Evolutionary conservation across 106 monocot species (phyloP), one percentile per base, ranked within the genome.

Genomic region (Acorus gramineus): DNA sequence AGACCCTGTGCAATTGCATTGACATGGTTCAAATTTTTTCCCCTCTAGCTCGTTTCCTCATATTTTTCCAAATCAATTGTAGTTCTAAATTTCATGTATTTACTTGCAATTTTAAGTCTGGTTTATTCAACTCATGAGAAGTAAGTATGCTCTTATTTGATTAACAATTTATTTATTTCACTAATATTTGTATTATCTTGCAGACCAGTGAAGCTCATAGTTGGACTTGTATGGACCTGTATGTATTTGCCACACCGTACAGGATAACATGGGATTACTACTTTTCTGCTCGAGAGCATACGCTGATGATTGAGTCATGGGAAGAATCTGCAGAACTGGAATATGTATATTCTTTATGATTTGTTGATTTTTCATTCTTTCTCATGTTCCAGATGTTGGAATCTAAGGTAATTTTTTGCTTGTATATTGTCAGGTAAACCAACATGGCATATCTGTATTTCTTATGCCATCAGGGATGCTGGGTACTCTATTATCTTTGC

Each of bases 401-500:
- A 53, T 9, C 44, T 44, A 59, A 28, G 28, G 28, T 28, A 28
- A 53, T 8, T 51, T 55, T 43, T 65, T 3, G 45, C 14, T 72
- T 46, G 46, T 56, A 4, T 52, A 44, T 63, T 7, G 56, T 51
- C 77, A 95, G 94, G 86, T 95, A 46, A 95, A 87, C 57, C 90
- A 87, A 64, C 90, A 95, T 69, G 95, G 95, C 7, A 61, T 95
- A 43, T 87, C 90, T 62, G 76, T 95, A 42, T 95, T 95, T 79
- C 85, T 95, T 10, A 95, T 95, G 95, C 90, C 86, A 68, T 84
- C 95, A 59, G 90, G 90, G 71, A 95, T 95, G 95, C 80, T 95
- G 63, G 86, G 95, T 59, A 95, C 95, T 49, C 58, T 95, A 28
- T 66, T 84, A 55, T 90, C 95, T 52, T 64, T 95, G 63, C 49